Base-by-base conservation (phyloP, 345 rosid species). In the Salix koriyanagi region DNA sequence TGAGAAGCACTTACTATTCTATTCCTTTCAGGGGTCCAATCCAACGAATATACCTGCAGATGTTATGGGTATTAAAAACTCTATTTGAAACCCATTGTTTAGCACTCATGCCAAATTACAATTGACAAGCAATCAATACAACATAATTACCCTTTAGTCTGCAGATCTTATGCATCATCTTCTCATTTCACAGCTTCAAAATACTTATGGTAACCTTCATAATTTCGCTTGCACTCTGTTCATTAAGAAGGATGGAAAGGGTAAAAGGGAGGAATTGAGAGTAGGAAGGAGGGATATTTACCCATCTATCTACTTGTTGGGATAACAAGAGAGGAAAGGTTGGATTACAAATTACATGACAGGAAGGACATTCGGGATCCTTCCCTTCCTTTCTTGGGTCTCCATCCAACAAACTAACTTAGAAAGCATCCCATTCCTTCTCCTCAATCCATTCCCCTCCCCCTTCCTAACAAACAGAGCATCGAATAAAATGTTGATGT, bases 1-100 rank as follows among this genome's bases (percentile, higher is more conserved):
- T 94, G 97, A 21, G 99, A 94, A 52, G 97, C 99, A 82, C 99
- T 94, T 8, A 96, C 98, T 30, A 96, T 89, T 37, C 97, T 82
- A 79, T 96, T 94, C 85, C 81, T 87, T 81, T 94, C 98, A 3
- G 89, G 80, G 3, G 97, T 91, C 99, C 99, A 96, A 76, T 92
- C 97, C 80, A 94, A 79, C 6, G 98, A 92, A 84, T 96, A 89
- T 13, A 96, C 94, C 99, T 96, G 85, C 71, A 77, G 64, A 58
- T 72, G 70, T 41, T 77, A 42, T 13, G 70, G 9, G 76, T 32
- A 23, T 74, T 58, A 75, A 70, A 36, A 72, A 32, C 52, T n/a
- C 37, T 30, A n/a, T 25, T 9, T 58, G 18, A 46, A 46, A 46
- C 52, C 52, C 52, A 46, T 14, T 15, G 6, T 46, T 15, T 46